These are phyloP conservation scores for Pyrenochaeta sp. DNA, from an alignment of 2,329 filamentous ascomycete species.

Conservation along the genomic window DNA sequence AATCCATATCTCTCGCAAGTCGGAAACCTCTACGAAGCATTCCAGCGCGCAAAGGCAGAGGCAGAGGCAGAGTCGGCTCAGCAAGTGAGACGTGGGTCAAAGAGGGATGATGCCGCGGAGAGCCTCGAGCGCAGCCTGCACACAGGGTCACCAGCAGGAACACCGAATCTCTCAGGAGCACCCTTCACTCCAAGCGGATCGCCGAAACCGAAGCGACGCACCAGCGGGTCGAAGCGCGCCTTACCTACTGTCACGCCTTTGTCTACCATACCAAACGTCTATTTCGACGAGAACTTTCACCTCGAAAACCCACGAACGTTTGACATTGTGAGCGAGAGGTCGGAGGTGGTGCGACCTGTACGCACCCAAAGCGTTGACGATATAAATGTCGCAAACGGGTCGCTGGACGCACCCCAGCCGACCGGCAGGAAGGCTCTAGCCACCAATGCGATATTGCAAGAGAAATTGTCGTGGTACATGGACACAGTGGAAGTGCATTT, in stretches of 20 bases:
- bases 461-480: slow-evolving; percentile 99
- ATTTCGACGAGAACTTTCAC: slow-evolving; percentile 94
- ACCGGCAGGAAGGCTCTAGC: slow-evolving; percentile 81
- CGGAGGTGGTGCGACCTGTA: slow-evolving; percentile 85
- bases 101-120: slow-evolving; percentile 60
- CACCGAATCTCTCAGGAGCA: slow-evolving; percentile 52
- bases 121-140: slow-evolving; percentile 54
- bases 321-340: slow-evolving; percentile 94
- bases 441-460: slow-evolving; percentile 95
- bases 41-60: slow-evolving; percentile 82
- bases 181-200: slow-evolving; percentile 56
- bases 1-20: slow-evolving; percentile 85
- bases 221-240: slow-evolving; percentile 65
- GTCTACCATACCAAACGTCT: slow-evolving; percentile 90
- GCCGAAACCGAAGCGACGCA: slow-evolving; percentile 59
- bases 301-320: slow-evolving; percentile 96
- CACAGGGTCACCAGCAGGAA: slow-evolving; percentile 42
- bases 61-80: slow-evolving; percentile 69
- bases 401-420: slow-evolving; percentile 63
- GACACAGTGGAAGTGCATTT: slow-evolving; percentile 98
- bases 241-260: slow-evolving; percentile 81
- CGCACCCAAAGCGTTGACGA: slow-evolving; percentile 58
- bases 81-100: slow-evolving; percentile 57
- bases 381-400: slow-evolving; percentile 65
- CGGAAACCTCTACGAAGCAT: slow-evolving; percentile 85